phyloP scores from a whole-genome alignment of 257 asterid species.

The Ophiorrhiza pumila region DNA sequence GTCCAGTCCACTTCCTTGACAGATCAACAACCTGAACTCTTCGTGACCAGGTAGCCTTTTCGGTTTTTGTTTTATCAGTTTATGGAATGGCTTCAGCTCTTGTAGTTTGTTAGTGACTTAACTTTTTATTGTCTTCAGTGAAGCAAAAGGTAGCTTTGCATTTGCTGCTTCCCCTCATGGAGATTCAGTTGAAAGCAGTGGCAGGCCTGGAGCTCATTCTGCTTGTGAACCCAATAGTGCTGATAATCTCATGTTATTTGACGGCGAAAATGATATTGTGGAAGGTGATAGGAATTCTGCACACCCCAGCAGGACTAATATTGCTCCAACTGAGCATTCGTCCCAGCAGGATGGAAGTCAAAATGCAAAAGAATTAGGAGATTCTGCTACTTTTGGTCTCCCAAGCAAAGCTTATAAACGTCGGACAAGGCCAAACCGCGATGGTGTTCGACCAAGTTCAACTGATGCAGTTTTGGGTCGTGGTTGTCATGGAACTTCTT shows the following conservation, averaged over 20 bases:
- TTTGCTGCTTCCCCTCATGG: constrained; percentile 76
- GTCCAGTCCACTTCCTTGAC: constrained; percentile 77
- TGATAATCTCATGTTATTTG: constrained; percentile 82
- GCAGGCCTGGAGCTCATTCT: constrained; percentile 62
- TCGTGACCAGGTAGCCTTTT: constrained; percentile 53
- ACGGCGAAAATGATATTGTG: constrained; percentile 56
- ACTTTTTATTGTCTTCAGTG: constrained; percentile 41
- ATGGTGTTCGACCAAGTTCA: constrained; percentile 56
- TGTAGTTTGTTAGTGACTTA: constrained; percentile 1
- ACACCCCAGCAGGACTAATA: constrained; percentile 46
- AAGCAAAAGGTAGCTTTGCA: constrained; percentile 84
- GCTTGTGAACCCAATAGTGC: constrained; percentile 76
- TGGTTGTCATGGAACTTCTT: constrained; percentile 46
- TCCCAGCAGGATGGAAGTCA: constrained; percentile 38
- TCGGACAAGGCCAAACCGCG: constrained; percentile 64
- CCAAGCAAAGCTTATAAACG: constrained; percentile 78
- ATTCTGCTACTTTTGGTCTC: constrained; percentile 51
- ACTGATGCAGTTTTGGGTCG: constrained; percentile 50
- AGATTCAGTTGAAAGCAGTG: constrained; percentile 90
- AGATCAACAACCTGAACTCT: constrained; percentile 60
- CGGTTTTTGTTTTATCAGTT: constrained; percentile 14
- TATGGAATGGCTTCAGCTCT: neutral
- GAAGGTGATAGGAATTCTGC: constrained; percentile 52
- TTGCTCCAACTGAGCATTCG: constrained; percentile 46
- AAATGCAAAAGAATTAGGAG: constrained; percentile 44